Base-by-base conservation (phyloP, 176 grass and related monocot species). In the Oryza glumipatula region DNA sequence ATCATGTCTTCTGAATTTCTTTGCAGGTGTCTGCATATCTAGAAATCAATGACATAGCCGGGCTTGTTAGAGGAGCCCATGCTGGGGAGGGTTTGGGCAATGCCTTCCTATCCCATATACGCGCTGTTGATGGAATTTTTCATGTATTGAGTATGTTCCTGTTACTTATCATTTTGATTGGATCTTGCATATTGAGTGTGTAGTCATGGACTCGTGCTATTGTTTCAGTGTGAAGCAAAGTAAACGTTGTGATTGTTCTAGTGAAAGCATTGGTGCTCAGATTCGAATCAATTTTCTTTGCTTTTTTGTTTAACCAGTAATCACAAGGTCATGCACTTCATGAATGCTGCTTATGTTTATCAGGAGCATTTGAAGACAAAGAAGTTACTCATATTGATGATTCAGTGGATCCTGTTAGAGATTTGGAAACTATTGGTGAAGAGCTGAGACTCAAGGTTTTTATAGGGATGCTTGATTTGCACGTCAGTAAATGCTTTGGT, bases 101-200 rank as follows among this genome's bases (percentile, higher is more conserved):
- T 89, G 91, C 60, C 68, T 98, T 98, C 74, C 83, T 98, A 17
- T 98, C 96, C 30, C 96, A 98, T 79, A 98, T 98, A 54, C 93
- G 96, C 78, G 96, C 96, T 49, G 96, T 98, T 83, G 96, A 98
- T 94, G 96, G 96, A 86, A 98, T 98, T 75, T 98, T 98, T 84
- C 96, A 98, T 86, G 93, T 98, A 41, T 74, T 98, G 80, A 95
- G 96, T 98, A 91, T 86, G 91, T 80, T 87, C 73, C 67, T 84
- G 0, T 71, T 69, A 0, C 83, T 65, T 13, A 16, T 17, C 21
- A n/a, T 58, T 58, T 58, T n/a, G 54, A 58, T 58, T 21, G 17
- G 17, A 58, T 58, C 54, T 44, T 13, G 21, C n/a, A 44, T 41
- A 11, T n/a, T 82, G 33, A 16, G 70, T 67, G 10, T 74, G 7